phyloP scores from a whole-genome alignment of 2,329 filamentous ascomycete genomes.

The Colletotrichum graminicola region DNA sequence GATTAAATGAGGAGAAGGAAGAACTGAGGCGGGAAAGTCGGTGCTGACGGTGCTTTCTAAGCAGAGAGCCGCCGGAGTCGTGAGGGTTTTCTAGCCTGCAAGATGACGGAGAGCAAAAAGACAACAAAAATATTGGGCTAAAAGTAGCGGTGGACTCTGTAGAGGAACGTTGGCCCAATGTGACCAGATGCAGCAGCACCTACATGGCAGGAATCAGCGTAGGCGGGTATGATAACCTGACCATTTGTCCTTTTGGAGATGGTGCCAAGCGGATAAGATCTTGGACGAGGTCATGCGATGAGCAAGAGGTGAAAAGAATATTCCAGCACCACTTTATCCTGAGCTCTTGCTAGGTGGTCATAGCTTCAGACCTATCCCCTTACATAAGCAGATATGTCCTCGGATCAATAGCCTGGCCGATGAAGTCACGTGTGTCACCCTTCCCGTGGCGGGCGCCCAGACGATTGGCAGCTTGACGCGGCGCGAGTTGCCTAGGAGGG shows the following conservation, averaged over 20 bases:
- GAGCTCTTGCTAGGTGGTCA: conserved; percentile 32
- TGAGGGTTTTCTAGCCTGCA: neutral
- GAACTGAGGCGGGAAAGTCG: too few species aligned
- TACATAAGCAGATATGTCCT: conserved; percentile 5
- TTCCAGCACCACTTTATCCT: conserved; percentile 41
- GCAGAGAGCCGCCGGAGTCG: conserved; percentile 3
- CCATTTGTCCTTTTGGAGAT: conserved; percentile 30
- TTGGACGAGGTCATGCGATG: conserved; percentile 5
- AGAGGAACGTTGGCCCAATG: conserved; percentile 19
- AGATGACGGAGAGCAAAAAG: conserved; percentile 1
- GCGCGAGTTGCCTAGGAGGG: conserved; percentile 44
- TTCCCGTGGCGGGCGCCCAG: conserved; percentile 7
- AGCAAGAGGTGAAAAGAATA: conserved; percentile 26
- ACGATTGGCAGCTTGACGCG: conserved; percentile 43
- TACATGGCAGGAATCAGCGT: conserved; percentile 34
- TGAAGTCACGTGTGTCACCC: conserved; percentile 20
- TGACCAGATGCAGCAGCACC: conserved; percentile 28
- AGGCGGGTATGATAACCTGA: conserved; percentile 6
- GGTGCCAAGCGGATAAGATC: conserved; percentile 17
- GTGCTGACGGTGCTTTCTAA: neutral
- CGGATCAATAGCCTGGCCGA: conserved; percentile 27
- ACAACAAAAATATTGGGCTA: neutral
- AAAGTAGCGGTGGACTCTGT: conserved; percentile 4
- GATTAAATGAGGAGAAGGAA: neutral
- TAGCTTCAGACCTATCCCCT: conserved; percentile 18